Evolutionary conservation across 805 yeast species (phyloP).

Genomic region (Brettanomyces bruxellensis): DNA sequence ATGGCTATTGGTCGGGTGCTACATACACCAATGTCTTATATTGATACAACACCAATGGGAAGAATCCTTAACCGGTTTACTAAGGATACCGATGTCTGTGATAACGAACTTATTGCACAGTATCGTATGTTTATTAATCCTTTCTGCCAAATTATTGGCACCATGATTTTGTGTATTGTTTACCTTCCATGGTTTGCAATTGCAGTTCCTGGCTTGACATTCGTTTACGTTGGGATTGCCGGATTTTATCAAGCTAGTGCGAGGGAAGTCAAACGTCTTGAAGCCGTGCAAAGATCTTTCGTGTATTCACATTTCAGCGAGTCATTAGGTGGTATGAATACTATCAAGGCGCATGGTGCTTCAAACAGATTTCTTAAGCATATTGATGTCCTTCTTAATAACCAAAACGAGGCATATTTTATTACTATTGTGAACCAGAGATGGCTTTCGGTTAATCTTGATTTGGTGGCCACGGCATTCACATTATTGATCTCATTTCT

Average conservation of each 20-base stretch:
- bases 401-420: constrained; percentile 59
- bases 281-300: constrained; percentile 60
- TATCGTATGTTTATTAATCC: constrained; percentile 52
- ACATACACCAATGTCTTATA: constrained; percentile 72
- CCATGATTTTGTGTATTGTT: constrained; percentile 54
- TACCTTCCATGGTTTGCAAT: constrained; percentile 72
- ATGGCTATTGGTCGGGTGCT: constrained; percentile 38
- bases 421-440: constrained; percentile 49
- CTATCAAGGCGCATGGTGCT: constrained; percentile 51
- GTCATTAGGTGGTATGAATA: constrained; percentile 52
- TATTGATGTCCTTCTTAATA: constrained; percentile 40
- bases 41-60: constrained; percentile 85
- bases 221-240: constrained; percentile 37
- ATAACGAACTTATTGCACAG: constrained; percentile 69
- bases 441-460: constrained; percentile 54
- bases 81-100: constrained; percentile 72
- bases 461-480: constrained; percentile 33
- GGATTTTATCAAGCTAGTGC: constrained; percentile 61
- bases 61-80: constrained; percentile 80
- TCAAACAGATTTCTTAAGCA: constrained; percentile 34
- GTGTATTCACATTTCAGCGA: constrained; percentile 70
- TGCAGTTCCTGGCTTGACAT: constrained; percentile 46
- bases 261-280: constrained; percentile 68
- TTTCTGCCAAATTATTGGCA: constrained; percentile 47
- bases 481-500: constrained; percentile 43